Percentiles rank a stretch among this genome's conserved stretches.
phyloP scores from a whole-genome alignment of 148 eudicot genomes.

The Drosera capensis region DNA sequence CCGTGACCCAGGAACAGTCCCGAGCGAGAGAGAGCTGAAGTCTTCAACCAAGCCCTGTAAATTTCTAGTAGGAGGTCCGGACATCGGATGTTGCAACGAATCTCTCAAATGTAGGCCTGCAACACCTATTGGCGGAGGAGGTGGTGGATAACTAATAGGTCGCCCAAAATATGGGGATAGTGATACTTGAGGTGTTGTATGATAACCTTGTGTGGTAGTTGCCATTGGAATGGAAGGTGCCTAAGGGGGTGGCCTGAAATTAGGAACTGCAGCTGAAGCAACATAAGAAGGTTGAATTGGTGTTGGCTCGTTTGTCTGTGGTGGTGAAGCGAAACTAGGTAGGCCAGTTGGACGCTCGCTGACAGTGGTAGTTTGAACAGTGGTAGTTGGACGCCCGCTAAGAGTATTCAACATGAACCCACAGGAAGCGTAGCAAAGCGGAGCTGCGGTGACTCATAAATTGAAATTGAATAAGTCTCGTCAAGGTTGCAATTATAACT shows the following conservation, averaged over 20 bases:
- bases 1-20: constrained; percentile 67
- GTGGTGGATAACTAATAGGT: constrained; percentile 42
- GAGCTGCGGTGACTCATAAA: no score
- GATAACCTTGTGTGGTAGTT: constrained; percentile 37
- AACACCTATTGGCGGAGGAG: constrained; percentile 16
- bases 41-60: constrained; percentile 61
- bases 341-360: constrained; percentile 32
- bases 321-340: constrained; percentile 25
- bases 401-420: no score
- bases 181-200: constrained; percentile 19
- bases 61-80: constrained; percentile 50
- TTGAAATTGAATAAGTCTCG: no score
- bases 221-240: constrained; percentile 17
- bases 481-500: no score
- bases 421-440: no score
- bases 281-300: constrained; percentile 37
- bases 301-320: constrained; percentile 28
- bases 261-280: constrained; percentile 33
- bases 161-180: constrained; percentile 31
- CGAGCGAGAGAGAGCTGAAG: constrained; percentile 66
- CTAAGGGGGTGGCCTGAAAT: constrained; percentile 20
- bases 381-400: no score
- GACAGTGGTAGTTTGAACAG: constrained; percentile 27
- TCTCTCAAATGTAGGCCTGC: constrained; percentile 24
- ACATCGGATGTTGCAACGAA: constrained; percentile 26